Evolutionary conservation across 2,329 filamentous ascomycete species (phyloP), one percentile per base, ranked within the genome.

Genomic region (Calonectria henricotiae): DNA sequence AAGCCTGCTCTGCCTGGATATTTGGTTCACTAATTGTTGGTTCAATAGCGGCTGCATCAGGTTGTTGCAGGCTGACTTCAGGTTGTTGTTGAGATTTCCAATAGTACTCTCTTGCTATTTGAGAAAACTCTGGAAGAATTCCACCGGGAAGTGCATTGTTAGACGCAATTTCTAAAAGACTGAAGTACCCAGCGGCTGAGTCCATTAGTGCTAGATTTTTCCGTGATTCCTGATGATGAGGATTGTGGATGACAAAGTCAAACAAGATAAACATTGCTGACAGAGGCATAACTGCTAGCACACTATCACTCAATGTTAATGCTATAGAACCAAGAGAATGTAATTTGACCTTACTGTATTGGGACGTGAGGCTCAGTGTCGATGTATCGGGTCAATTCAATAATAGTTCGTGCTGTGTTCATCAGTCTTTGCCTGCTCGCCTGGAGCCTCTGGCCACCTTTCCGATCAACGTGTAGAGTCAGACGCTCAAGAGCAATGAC

Each of bases 341-440:
- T 4, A 9, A 37, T 15, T 1, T 23, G 3, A 20, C 51, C 75
- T 75, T 75, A 83, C 82, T 79, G 82, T 12, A 81, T 71, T 3
- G 82, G 79, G 1, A 79, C 77, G 43, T 82, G 76, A 1, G 80
- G 74, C 41, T 79, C 77, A 0, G 79, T 69, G 43, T 83, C 81
- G 47, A 83, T 79, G 54, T 77, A 77, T 35, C 68, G 73, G 1
- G 78, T 80, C n/a, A 83, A 66, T 46, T 83, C 81, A 25, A 83
- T 75, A 4, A 83, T 74, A 0, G 67, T 66, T 11, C 80, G 71
- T 5, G 82, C 80, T 6, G 79, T 73, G 51, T 79, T 69, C 73
- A 83, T 61, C 13, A 61, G 15, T 8, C 23, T 30, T 23, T 61
- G 55, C 25, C 55, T 41, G 25, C 55, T 61, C 3, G 17, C 15